phyloP scores from a whole-genome alignment of 2,329 filamentous ascomycete genomes.

The Purpureocillium lavendulum region DNA sequence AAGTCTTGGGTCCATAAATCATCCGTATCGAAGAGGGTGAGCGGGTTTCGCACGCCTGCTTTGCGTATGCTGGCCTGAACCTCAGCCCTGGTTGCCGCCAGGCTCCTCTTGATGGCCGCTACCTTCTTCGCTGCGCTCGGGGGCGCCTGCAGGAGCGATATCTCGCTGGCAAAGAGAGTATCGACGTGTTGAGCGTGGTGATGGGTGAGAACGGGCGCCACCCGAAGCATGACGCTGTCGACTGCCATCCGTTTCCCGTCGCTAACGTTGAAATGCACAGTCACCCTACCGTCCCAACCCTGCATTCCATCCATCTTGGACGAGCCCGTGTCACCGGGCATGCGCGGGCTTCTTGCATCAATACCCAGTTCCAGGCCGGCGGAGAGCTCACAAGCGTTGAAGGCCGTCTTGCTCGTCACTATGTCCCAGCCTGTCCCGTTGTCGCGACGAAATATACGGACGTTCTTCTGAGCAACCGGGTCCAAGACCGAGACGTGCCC shows the following conservation, averaged over 20 bases:
- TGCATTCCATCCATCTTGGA: too few relatives aligned
- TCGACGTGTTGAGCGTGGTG: slow-evolving; percentile 23
- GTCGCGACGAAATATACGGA: slow-evolving; percentile 18
- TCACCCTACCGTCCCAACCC: slow-evolving; percentile 20
- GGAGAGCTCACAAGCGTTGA: slow-evolving; percentile 17
- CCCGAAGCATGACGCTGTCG: slow-evolving; percentile 21
- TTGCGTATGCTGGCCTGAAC: slow-evolving; percentile 1
- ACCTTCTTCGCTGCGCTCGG: slow-evolving; percentile 5
- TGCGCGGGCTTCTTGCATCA: slow-evolving; percentile 20
- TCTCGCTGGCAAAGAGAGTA: slow-evolving; percentile 14
- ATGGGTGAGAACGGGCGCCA: slow-evolving; percentile 27
- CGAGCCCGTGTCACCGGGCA: too few relatives aligned
- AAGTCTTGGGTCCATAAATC: slow-evolving; percentile 31
- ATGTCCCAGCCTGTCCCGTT: slow-evolving; percentile 14
- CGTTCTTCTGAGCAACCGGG: slow-evolving; percentile 5
- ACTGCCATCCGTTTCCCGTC: slow-evolving; percentile 9
- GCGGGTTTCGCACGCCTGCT: slow-evolving; percentile 3
- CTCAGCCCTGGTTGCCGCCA: background rate
- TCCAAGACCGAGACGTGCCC: slow-evolving; percentile 10
- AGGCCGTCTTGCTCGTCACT: slow-evolving; percentile 16
- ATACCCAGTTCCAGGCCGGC: slow-evolving; percentile 23
- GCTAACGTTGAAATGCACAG: slow-evolving; percentile 18
- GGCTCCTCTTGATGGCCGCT: too few relatives aligned
- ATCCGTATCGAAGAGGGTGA: slow-evolving; percentile 14
- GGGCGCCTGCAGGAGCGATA: slow-evolving; percentile 12